Conservation (phyloP, 345 rosid genomes). For the Arabidopsis arenosa region DNA sequence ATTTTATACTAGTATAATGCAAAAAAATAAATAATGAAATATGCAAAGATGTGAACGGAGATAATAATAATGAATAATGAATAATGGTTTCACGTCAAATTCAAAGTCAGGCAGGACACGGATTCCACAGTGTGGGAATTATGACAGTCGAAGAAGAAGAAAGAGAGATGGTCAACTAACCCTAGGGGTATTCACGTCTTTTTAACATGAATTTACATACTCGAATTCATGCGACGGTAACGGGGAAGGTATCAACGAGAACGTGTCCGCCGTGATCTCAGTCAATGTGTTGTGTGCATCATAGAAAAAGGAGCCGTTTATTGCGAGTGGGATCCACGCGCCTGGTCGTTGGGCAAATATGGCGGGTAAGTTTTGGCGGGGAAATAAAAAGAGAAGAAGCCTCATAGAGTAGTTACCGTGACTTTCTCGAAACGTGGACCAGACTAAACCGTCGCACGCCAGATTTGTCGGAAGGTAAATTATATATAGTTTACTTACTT, state of each 20-base stretch:
- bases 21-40: neutral
- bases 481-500: neutral
- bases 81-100: conserved; percentile 36
- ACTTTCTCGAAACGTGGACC: conserved; percentile 40
- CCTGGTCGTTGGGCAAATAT: conserved; percentile 41
- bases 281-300: neutral
- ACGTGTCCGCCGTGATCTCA: conserved; percentile 38
- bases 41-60: conserved; percentile 7
- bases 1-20: neutral
- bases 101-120: conserved; percentile 46
- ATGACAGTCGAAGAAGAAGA: conserved; percentile 10
- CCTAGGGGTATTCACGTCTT: conserved; percentile 13
- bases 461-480: conserved; percentile 29
- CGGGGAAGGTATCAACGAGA: conserved; percentile 25
- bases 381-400: neutral
- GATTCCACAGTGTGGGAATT: conserved; percentile 25
- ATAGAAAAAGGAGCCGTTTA: conserved; percentile 23
- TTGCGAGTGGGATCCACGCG: conserved; percentile 33
- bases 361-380: conserved; percentile 48
- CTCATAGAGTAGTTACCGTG: conserved; percentile 20
- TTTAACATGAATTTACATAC: neutral
- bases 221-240: conserved; percentile 14
- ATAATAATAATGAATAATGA: conserved; percentile 11
- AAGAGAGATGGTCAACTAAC: conserved; percentile 38
- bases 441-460: conserved; percentile 42